A percentile compares a stretch with the other conserved stretches of the same genome.
Conservation (phyloP, 2,329 filamentous ascomycete species). For the Huntiella moniliformis region DNA sequence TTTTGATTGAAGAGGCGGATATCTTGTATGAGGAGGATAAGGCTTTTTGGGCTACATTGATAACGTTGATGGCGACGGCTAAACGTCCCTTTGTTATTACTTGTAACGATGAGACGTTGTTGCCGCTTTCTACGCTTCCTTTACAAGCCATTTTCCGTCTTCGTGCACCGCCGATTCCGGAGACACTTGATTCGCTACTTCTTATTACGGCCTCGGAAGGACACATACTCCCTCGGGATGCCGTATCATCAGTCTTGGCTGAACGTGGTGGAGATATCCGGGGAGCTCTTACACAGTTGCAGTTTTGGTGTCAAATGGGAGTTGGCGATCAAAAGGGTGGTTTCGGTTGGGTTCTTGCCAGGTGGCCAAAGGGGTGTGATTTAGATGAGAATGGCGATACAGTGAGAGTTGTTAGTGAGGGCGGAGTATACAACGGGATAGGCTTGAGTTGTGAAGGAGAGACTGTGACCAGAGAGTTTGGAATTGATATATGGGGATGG, state of each 20-base stretch:
- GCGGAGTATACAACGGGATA: slow-evolving; percentile 63
- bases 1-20: slow-evolving; percentile 85
- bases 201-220: slow-evolving; percentile 77
- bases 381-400: slow-evolving; percentile 46
- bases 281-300: slow-evolving; percentile 62
- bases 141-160: slow-evolving; percentile 75
- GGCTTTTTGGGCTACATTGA: slow-evolving; percentile 76
- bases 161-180: slow-evolving; percentile 40
- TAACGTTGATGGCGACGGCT: slow-evolving; percentile 60
- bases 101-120: slow-evolving; percentile 74
- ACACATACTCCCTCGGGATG: slow-evolving; percentile 50
- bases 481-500: slow-evolving; percentile 42
- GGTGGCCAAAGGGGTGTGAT: slow-evolving; percentile 56
- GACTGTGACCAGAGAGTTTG: slow-evolving; percentile 51
- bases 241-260: slow-evolving; percentile 51
- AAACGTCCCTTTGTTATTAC: slow-evolving; percentile 89
- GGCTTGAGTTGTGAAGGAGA: slow-evolving; percentile 44
- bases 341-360: slow-evolving; percentile 71
- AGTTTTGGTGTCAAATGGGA: slow-evolving; percentile 95
- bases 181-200: slow-evolving; percentile 64
- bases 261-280: slow-evolving; percentile 56
- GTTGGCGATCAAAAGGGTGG: slow-evolving; percentile 79
- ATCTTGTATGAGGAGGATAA: slow-evolving; percentile 89
- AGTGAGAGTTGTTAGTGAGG: slow-evolving; percentile 62
- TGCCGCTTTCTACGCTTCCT: slow-evolving; percentile 57